phyloP scores from a whole-genome alignment of 306 rosid species.

The Dalbergia oliveri region DNA sequence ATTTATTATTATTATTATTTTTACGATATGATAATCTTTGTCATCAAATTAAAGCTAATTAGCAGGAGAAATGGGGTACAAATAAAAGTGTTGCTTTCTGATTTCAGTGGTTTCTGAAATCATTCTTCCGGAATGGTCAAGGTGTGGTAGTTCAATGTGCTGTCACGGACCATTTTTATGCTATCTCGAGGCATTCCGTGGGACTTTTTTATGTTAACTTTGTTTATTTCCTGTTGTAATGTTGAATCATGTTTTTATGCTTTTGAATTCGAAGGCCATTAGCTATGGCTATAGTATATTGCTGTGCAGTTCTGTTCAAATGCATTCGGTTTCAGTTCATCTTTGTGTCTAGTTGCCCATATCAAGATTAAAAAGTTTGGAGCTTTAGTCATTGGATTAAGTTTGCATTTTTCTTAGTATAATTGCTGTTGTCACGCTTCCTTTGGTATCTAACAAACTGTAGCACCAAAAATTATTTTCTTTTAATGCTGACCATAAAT shows the following conservation, averaged over 20 bases:
- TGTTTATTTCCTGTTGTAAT: constrained; percentile 1
- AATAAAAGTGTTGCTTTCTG: neutral
- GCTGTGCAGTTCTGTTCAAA: constrained; percentile 31
- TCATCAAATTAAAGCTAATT: neutral
- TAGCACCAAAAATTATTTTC: neutral
- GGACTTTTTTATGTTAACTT: neutral
- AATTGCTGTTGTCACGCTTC: constrained; percentile 18
- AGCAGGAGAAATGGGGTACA: neutral
- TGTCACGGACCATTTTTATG: neutral
- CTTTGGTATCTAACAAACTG: constrained; percentile 20
- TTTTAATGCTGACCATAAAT: too few species aligned
- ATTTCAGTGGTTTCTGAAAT: constrained; percentile 26
- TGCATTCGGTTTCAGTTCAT: neutral
- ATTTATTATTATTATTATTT: too few species aligned
- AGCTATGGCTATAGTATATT: neutral
- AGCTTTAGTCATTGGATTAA: constrained; percentile 28
- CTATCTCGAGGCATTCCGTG: neutral
- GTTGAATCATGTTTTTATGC: constrained; percentile 8
- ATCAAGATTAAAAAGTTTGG: neutral
- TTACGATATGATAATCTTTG: neutral
- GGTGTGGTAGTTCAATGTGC: neutral
- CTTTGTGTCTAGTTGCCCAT: neutral
- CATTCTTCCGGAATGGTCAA: neutral
- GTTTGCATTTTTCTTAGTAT: constrained; percentile 3
- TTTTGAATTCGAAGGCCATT: constrained; percentile 16